phyloP scores from a whole-genome alignment of 2,329 filamentous ascomycete species.

The Curvularia hawaiiensis region DNA sequence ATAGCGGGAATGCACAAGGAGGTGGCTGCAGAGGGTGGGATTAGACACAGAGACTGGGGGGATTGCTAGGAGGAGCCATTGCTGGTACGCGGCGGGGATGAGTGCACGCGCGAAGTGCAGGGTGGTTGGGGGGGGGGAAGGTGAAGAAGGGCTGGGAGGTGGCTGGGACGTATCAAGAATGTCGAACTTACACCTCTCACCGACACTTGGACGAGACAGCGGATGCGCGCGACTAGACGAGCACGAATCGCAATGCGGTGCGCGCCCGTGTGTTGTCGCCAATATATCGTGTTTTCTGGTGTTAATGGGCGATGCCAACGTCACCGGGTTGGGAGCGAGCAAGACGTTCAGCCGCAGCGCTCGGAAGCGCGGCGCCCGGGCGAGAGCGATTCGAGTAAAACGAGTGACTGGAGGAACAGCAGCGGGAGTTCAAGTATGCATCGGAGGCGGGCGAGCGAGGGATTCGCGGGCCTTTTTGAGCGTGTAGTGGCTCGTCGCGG shows the following conservation, averaged over 20 bases:
- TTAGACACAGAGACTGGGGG: constrained; percentile 31
- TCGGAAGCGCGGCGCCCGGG: constrained; percentile 21
- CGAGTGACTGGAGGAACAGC: constrained; percentile 15
- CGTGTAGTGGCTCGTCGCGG: constrained; percentile 3
- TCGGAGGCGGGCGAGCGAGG: constrained; percentile 13
- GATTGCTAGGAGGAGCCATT: constrained; percentile 31
- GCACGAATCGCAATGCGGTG: constrained; percentile 26
- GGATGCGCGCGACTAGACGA: constrained; percentile 14
- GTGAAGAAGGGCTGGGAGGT: constrained; percentile 26
- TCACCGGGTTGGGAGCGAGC: constrained; percentile 21
- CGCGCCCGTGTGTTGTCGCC: constrained; percentile 15
- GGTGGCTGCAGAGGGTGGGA: constrained; percentile 28
- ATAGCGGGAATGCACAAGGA: constrained; percentile 22
- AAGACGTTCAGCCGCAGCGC: constrained; percentile 22
- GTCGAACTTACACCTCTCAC: constrained; percentile 20
- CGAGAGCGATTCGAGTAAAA: constrained; percentile 14
- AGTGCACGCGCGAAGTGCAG: constrained; percentile 9
- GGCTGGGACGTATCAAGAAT: constrained; percentile 23
- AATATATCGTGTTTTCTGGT: constrained; percentile 18
- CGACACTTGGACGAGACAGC: constrained; percentile 20
- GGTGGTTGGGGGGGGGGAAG: constrained; percentile 15
- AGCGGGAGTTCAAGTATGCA: constrained; percentile 10
- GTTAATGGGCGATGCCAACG: constrained; percentile 18
- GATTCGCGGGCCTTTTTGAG: constrained; percentile 5
- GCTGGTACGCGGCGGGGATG: constrained; percentile 21